These are phyloP conservation scores for Heracleum sosnowskyi DNA, from an alignment of 129 eudicot genomes.

Conservation along the genomic window DNA sequence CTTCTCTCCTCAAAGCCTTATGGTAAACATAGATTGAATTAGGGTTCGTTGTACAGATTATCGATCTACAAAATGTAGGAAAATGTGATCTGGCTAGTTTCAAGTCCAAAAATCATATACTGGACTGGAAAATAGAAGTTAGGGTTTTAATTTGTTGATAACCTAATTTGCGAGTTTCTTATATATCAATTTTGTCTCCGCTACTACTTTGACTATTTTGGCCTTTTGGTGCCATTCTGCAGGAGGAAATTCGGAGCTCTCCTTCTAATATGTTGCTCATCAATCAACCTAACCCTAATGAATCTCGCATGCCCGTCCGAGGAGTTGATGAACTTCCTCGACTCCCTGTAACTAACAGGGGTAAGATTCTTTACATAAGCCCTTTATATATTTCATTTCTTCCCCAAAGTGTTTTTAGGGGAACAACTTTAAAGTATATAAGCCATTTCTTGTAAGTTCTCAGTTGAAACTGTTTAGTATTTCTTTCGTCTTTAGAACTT, in stretches of 20 bases:
- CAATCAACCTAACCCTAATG: conserved; percentile 58
- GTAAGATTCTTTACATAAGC: conserved; percentile 34
- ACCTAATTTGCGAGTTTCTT: not conserved
- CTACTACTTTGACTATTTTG: not conserved
- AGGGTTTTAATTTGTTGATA: not conserved
- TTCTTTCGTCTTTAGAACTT: not conserved
- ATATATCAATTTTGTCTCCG: not conserved
- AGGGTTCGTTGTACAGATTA: not conserved
- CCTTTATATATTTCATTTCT: not conserved
- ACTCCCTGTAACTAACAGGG: conserved; percentile 78
- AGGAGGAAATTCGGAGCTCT: conserved; percentile 72
- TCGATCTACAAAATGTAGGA: not conserved
- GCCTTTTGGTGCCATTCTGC: conserved; percentile 7
- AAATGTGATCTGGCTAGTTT: not conserved
- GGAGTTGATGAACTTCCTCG: conserved; percentile 75
- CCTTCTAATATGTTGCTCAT: conserved; percentile 58
- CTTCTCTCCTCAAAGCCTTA: conserved; percentile 73
- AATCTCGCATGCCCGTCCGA: conserved; percentile 45
- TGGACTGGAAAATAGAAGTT: not conserved
- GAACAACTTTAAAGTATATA: not conserved
- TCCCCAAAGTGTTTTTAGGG: not conserved
- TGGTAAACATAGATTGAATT: conserved; percentile 36
- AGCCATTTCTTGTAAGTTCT: not conserved
- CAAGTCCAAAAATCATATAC: not conserved
- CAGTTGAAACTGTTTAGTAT: not conserved